Conservation (phyloP, 2,329 filamentous ascomycete genomes). For the Aspergillus tanneri region DNA sequence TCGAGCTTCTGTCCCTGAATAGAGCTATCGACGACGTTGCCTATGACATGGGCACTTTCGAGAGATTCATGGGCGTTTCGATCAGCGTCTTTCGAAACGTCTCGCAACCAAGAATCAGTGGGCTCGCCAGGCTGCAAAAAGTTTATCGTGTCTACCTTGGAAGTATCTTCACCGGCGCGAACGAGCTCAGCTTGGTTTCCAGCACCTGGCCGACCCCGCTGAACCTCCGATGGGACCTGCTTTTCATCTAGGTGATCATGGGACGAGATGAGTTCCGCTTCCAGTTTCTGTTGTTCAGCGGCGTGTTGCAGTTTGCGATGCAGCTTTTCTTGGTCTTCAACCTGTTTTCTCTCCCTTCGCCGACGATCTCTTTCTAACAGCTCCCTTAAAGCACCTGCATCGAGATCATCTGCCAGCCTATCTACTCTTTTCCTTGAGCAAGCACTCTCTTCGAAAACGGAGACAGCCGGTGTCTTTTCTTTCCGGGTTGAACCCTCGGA, state of each 20-base stretch:
- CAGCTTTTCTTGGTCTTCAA: conserved; percentile 65
- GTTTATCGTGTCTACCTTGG: conserved; percentile 7
- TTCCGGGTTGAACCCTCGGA: conserved; percentile 51
- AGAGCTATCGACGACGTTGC: conserved; percentile 37
- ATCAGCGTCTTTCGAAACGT: conserved; percentile 31
- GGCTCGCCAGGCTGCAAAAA: conserved; percentile 11
- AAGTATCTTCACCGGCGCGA: conserved; percentile 9
- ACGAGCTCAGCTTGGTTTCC: conserved; percentile 13
- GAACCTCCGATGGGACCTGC: conserved; percentile 3
- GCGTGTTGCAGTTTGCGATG: conserved; percentile 48
- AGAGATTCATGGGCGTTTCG: conserved; percentile 26
- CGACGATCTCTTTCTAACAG: conserved; percentile 87
- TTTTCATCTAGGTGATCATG: conserved; percentile 8
- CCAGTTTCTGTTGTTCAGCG: conserved; percentile 57
- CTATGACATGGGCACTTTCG: conserved; percentile 33
- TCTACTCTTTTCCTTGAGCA: conserved; percentile 64
- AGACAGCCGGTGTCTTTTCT: conserved; percentile 54
- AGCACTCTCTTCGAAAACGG: conserved; percentile 60
- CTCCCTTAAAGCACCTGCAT: conserved; percentile 78
- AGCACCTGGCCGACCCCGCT: conserved; percentile 9
- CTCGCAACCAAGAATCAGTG: conserved; percentile 35
- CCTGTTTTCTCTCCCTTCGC: conserved; percentile 71
- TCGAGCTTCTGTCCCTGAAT: conserved; percentile 29
- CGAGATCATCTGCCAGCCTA: conserved; percentile 77
- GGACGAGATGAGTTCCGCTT: conserved; percentile 47